Percentiles rank a stretch among this genome's conserved stretches.
Evolutionary conservation across 2,329 filamentous ascomycete genomes (phyloP).

Genomic region (Diaporthe helianthi): DNA sequence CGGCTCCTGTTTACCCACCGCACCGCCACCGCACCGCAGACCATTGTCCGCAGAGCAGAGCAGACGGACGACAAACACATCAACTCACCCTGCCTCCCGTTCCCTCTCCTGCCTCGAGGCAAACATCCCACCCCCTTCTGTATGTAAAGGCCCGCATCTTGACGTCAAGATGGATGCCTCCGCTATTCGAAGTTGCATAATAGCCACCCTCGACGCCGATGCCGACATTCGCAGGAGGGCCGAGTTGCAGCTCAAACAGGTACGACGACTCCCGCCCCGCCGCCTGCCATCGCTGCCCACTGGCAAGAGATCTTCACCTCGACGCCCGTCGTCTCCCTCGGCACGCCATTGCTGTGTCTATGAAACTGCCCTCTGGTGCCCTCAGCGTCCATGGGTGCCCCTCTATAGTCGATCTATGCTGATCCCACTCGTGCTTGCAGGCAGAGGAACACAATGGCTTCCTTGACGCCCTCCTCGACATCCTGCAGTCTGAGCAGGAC

Average conservation of each 20-base stretch:
- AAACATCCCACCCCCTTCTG: conserved; percentile 23
- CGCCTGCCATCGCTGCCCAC: conserved; percentile 5
- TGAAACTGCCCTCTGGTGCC: conserved; percentile 27
- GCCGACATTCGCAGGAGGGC: conserved; percentile 77
- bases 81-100: conserved; percentile 11
- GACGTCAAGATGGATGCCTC: conserved; percentile 71
- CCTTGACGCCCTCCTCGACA: conserved; percentile 86
- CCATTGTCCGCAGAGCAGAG: conserved; percentile 9
- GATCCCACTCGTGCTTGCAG: conserved; percentile 53
- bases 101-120: conserved; percentile 24
- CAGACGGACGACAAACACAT: conserved; percentile 18
- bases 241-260: conserved; percentile 83
- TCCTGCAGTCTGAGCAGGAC: conserved; percentile 88
- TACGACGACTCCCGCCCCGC: conserved; percentile 55
- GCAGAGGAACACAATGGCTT: conserved; percentile 92
- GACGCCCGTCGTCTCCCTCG: neutral
- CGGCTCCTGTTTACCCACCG: neutral
- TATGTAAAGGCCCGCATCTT: conserved; percentile 33
- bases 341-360: neutral
- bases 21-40: conserved; percentile 1
- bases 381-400: neutral
- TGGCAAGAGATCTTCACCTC: conserved; percentile 14
- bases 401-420: conserved; percentile 33
- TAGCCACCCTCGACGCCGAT: conserved; percentile 77
- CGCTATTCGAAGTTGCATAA: conserved; percentile 77